A percentile compares a stretch with the other conserved stretches of the same genome.
Evolutionary conservation across 371 early-diverging fungal species (phyloP).

Genomic region (Amoeboaphelidium protococcarum): DNA sequence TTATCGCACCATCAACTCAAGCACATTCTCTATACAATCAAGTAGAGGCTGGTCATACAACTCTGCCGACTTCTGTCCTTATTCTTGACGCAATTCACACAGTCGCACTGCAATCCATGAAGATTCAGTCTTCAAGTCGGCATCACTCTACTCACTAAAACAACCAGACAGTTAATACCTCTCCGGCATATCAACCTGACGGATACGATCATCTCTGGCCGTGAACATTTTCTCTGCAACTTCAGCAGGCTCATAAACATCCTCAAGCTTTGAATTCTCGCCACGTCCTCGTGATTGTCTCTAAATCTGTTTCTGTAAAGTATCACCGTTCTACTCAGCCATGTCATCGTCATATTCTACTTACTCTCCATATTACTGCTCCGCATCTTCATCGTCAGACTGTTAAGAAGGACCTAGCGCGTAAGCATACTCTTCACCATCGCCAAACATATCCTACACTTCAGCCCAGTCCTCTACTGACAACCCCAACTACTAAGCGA

Average conservation of each 20-base stretch:
- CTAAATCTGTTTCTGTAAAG: too few relatives aligned
- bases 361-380: not conserved
- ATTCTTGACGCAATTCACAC: constrained; percentile 2
- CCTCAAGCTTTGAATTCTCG: constrained; percentile 26
- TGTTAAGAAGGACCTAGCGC: constrained; percentile 15
- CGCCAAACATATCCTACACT: constrained; percentile 67
- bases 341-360: constrained; percentile 5
- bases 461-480: constrained; percentile 39
- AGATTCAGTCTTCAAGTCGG: too few relatives aligned
- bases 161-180: too few relatives aligned
- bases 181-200: constrained; percentile 67
- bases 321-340: too few relatives aligned
- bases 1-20: constrained; percentile 40
- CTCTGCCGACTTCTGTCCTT: too few relatives aligned
- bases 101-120: too few relatives aligned
- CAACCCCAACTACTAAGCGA: constrained; percentile 6
- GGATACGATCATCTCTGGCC: constrained; percentile 62
- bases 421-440: constrained; percentile 62
- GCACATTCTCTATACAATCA: constrained; percentile 17
- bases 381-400: not conserved
- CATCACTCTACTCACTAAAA: too few relatives aligned
- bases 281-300: too few relatives aligned
- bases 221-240: constrained; percentile 69
- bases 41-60: not conserved
- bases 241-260: constrained; percentile 76